A percentile compares a stretch with the other conserved stretches of the same genome.
These are phyloP conservation scores for Pachysolen tannophilus DNA, from an alignment of 805 yeast genomes.

Conservation along the genomic window DNA sequence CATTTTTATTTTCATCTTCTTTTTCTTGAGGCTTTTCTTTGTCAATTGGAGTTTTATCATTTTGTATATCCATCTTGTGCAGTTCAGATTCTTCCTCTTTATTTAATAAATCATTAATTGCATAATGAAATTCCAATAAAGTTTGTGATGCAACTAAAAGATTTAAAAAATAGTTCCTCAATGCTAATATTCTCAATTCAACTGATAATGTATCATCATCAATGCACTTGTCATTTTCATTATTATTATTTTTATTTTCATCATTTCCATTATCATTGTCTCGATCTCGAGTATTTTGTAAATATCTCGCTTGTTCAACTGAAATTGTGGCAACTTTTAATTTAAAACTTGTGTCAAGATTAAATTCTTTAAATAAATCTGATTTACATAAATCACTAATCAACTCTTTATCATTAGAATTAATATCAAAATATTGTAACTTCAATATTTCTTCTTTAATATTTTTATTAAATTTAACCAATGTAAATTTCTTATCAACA, in stretches of 20 bases:
- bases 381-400: constrained; percentile 31
- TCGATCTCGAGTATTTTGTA: constrained; percentile 21
- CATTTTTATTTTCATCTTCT: constrained; percentile 10
- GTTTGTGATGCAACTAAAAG: constrained; percentile 49
- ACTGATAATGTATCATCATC: constrained; percentile 3
- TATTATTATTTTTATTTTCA: constrained; percentile 6
- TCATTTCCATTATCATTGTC: constrained; percentile 12
- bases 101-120: constrained; percentile 22
- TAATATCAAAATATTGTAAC: constrained; percentile 10
- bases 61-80: too few species aligned
- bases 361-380: constrained; percentile 40
- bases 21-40: too few species aligned
- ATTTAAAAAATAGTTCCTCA: constrained; percentile 42
- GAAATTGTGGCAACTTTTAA: constrained; percentile 41
- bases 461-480: constrained; percentile 7
- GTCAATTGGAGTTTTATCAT: too few species aligned
- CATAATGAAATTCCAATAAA: constrained; percentile 38
- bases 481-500: not conserved
- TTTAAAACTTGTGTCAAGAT: constrained; percentile 35
- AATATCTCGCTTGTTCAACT: constrained; percentile 34
- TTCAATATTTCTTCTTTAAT: constrained; percentile 9
- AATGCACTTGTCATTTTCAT: too few species aligned
- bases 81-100: too few species aligned
- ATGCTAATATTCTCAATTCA: constrained; percentile 35
- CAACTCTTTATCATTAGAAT: constrained; percentile 16